Evolutionary conservation across 768 basidiomycete species (phyloP).

Genomic region (Saitozyma podzolica): DNA sequence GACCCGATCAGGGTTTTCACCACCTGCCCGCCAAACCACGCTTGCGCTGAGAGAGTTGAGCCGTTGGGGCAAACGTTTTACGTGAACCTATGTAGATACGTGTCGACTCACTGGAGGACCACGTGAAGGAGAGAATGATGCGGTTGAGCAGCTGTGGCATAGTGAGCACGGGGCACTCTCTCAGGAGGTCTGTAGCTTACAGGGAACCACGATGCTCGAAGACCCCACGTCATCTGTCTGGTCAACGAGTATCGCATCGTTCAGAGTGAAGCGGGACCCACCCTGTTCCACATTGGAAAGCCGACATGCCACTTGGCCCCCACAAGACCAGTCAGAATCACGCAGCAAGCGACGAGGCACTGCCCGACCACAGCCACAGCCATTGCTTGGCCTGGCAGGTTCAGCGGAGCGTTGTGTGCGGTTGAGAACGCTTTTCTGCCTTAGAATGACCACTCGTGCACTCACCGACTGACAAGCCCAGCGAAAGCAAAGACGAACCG

Average conservation of each 20-base stretch:
- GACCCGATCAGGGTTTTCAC: slow-evolving; percentile 24
- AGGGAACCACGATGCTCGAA: slow-evolving; percentile 23
- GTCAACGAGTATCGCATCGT: too few relatives aligned
- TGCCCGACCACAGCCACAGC: slow-evolving; percentile 26
- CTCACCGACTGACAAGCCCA: slow-evolving; percentile 32
- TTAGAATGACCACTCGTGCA: background rate
- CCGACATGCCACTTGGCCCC: slow-evolving; percentile 44
- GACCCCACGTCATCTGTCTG: slow-evolving; percentile 27
- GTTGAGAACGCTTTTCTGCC: background rate
- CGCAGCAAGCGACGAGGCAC: slow-evolving; percentile 21
- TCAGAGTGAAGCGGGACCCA: too few relatives aligned
- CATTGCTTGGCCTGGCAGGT: slow-evolving; percentile 34
- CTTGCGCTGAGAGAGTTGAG: slow-evolving; percentile 15
- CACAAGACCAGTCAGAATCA: slow-evolving; percentile 35
- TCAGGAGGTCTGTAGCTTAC: background rate
- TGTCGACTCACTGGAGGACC: slow-evolving; percentile 13
- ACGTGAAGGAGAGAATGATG: slow-evolving; percentile 14
- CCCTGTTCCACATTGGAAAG: slow-evolving; percentile 44
- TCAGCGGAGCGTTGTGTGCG: background rate
- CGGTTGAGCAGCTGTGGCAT: slow-evolving; percentile 9
- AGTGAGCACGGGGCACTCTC: too few relatives aligned
- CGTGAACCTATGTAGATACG: background rate
- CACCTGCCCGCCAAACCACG: slow-evolving; percentile 33
- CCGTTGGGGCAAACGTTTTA: background rate
- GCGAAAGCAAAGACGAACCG: slow-evolving; percentile 33